A percentile compares a stretch with the other conserved stretches of the same genome.
Evolutionary conservation across 2,329 filamentous ascomycete genomes (phyloP).

Genomic region (Parafenestella ontariensis): DNA sequence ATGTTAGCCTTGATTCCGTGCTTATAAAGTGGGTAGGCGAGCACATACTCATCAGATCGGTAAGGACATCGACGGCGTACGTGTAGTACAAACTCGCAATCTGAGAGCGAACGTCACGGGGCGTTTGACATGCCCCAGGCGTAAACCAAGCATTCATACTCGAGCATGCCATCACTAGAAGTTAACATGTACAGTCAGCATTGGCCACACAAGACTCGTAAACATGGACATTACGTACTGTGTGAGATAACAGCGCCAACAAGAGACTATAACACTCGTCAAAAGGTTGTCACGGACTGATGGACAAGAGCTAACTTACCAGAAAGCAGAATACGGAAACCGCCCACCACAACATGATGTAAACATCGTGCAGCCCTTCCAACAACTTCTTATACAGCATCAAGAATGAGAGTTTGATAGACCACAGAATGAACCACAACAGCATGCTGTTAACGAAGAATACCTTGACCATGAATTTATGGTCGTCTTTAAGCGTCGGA

Average conservation of each 20-base stretch:
- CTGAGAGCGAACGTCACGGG: constrained; percentile 34
- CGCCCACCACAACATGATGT: constrained; percentile 48
- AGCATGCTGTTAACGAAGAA: constrained; percentile 50
- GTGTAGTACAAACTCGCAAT: constrained; percentile 42
- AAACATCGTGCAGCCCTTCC: constrained; percentile 29
- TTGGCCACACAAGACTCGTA: not conserved
- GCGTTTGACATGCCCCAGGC: constrained; percentile 31
- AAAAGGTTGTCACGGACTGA: not conserved
- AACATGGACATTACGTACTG: not conserved
- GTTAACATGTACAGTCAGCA: not conserved
- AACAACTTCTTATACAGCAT: constrained; percentile 50
- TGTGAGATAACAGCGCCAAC: constrained; percentile 40
- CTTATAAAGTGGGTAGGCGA: not conserved
- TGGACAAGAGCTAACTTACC: constrained; percentile 23
- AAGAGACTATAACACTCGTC: constrained; percentile 29
- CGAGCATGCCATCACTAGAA: constrained; percentile 33
- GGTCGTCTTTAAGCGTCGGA: constrained; percentile 36
- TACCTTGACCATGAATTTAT: constrained; percentile 39
- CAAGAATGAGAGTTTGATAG: constrained; percentile 50
- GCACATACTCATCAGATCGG: constrained; percentile 42
- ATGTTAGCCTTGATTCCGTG: not conserved
- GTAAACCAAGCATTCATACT: constrained; percentile 49
- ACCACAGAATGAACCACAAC: constrained; percentile 49
- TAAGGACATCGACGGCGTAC: constrained; percentile 44
- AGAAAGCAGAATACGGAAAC: constrained; percentile 41